Evolutionary conservation across 192 early-diverging fungal genomes (phyloP).

Genomic region (Backusella tarrabulga): DNA sequence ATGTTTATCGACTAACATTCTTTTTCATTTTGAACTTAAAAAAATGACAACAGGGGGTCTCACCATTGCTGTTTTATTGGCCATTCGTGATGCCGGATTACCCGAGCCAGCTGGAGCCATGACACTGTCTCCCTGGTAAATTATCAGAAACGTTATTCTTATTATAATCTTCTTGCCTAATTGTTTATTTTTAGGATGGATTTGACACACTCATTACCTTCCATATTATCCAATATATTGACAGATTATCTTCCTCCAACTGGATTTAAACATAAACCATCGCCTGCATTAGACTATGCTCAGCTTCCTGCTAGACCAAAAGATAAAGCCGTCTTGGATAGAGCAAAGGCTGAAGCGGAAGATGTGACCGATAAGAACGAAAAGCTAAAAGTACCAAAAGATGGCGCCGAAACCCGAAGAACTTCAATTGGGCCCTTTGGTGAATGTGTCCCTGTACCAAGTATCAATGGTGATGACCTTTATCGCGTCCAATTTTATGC

Average conservation of each 20-base stretch:
- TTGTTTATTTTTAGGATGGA: constrained; percentile 35
- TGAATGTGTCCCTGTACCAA: neutral
- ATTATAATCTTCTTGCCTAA: neutral
- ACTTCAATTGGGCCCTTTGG: constrained; percentile 16
- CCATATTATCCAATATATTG: constrained; percentile 22
- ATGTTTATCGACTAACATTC: too few species aligned
- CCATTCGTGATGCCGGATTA: constrained; percentile 55
- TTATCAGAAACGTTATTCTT: neutral
- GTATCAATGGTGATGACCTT: constrained; percentile 12
- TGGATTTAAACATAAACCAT: constrained; percentile 42
- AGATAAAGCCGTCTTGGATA: neutral
- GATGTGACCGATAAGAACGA: neutral
- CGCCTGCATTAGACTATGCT: constrained; percentile 31
- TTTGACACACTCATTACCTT: constrained; percentile 48
- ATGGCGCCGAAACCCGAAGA: neutral
- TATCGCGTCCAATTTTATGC: constrained; percentile 47
- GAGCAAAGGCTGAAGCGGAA: neutral
- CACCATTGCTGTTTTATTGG: constrained; percentile 49
- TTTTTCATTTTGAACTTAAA: too few species aligned
- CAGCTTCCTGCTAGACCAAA: constrained; percentile 11
- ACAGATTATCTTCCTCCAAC: constrained; percentile 46
- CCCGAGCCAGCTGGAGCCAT: constrained; percentile 55
- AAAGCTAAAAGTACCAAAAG: neutral
- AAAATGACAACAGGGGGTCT: constrained; percentile 38
- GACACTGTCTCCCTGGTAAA: constrained; percentile 65